Evolutionary conservation across 352 stramenopile genomes (phyloP).

Genomic region (Pythium insidiosum): DNA sequence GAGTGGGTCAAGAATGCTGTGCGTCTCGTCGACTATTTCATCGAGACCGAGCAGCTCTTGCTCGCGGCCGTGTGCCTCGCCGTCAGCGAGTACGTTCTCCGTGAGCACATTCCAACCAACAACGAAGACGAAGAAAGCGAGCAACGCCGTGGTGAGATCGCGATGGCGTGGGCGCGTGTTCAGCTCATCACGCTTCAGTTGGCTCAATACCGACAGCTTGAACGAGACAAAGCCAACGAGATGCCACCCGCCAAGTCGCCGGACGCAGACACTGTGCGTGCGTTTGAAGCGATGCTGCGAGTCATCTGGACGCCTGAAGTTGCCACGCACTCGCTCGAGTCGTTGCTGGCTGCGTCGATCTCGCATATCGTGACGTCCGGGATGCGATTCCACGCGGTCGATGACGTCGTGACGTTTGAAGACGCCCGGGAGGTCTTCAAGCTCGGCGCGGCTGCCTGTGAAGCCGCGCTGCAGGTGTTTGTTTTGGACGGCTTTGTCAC

Average conservation of each 20-base stretch:
- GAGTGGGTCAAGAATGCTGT: slow-evolving; percentile 56
- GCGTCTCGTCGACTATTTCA: slow-evolving; percentile 52
- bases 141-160: slow-evolving; percentile 26
- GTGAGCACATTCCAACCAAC: slow-evolving; percentile 8
- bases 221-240: background rate
- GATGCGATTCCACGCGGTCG: slow-evolving; percentile 21
- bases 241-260: background rate
- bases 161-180: slow-evolving; percentile 39
- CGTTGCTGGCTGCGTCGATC: background rate
- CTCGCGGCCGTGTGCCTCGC: slow-evolving; percentile 39
- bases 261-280: background rate
- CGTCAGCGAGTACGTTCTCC: slow-evolving; percentile 33
- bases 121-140: slow-evolving; percentile 14
- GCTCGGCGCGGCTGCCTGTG: slow-evolving; percentile 34
- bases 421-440: slow-evolving; percentile 57
- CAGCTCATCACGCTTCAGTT: slow-evolving; percentile 38
- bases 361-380: background rate
- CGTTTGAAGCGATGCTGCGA: background rate
- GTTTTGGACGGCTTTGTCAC: slow-evolving; percentile 67
- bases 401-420: slow-evolving; percentile 31
- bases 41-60: slow-evolving; percentile 30
- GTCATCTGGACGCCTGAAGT: no score
- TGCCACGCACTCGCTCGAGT: background rate
- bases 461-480: slow-evolving; percentile 30
- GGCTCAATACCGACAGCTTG: slow-evolving; percentile 8